Evolutionary conservation across 2,329 filamentous ascomycete species (phyloP).

Genomic region (Trichoderma atrobrunneum): DNA sequence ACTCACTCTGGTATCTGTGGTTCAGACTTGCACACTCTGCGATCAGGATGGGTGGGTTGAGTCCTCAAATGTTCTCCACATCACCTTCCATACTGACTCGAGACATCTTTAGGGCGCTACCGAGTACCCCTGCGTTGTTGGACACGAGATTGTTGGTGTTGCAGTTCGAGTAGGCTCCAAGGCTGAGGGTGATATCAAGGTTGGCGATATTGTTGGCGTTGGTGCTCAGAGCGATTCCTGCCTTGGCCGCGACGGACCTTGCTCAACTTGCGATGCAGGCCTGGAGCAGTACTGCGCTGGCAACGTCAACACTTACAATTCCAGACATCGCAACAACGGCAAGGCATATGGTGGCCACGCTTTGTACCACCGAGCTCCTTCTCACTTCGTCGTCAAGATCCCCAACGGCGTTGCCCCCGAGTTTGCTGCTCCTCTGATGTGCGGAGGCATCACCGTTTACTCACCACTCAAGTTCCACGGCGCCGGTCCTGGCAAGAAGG

Average conservation of each 20-base stretch:
- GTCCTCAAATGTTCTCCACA: not conserved
- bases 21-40: constrained; percentile 57
- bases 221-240: constrained; percentile 60
- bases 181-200: constrained; percentile 46
- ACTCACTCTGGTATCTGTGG: constrained; percentile 67
- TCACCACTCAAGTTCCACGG: constrained; percentile 61
- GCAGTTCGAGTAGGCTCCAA: constrained; percentile 53
- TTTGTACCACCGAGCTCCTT: constrained; percentile 34
- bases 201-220: constrained; percentile 63
- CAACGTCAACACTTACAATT: constrained; percentile 53
- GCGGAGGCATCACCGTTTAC: constrained; percentile 67
- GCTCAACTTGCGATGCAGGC: constrained; percentile 41
- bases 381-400: constrained; percentile 50
- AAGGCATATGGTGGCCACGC: constrained; percentile 49
- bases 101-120: constrained; percentile 21
- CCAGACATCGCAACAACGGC: constrained; percentile 30
- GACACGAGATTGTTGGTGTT: constrained; percentile 64
- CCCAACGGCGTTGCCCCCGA: constrained; percentile 42
- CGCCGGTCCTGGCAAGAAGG: constrained; percentile 63
- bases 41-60: constrained; percentile 48
- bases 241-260: constrained; percentile 39
- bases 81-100: constrained; percentile 1
- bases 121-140: constrained; percentile 50
- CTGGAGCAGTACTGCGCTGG: constrained; percentile 42
- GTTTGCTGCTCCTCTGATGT: constrained; percentile 62